Percentiles rank a stretch among this genome's conserved stretches.
Conservation (phyloP, 2,329 filamentous ascomycete genomes). For the Teratosphaeria destructans region DNA sequence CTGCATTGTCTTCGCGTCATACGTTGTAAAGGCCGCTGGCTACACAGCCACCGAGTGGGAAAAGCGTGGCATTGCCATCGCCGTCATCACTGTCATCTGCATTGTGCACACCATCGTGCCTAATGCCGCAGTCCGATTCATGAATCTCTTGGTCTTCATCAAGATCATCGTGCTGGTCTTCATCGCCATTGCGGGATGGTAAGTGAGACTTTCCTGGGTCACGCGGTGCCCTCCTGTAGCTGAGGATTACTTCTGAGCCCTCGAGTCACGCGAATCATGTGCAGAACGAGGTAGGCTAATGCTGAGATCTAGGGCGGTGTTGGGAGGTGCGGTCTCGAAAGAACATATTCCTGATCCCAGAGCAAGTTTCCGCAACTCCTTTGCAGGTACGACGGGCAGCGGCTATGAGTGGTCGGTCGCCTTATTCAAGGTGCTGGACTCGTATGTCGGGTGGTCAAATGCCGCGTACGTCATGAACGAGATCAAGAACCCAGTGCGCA, state of each 20-base stretch:
- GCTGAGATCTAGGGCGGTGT: slow-evolving; percentile 36
- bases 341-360: slow-evolving; percentile 45
- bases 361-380: slow-evolving; percentile 51
- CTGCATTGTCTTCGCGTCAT: slow-evolving; percentile 60
- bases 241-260: background rate
- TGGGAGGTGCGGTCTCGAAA: slow-evolving; percentile 47
- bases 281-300: background rate
- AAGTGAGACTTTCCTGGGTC: background rate
- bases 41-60: slow-evolving; percentile 56
- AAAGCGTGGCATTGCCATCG: slow-evolving; percentile 55
- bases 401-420: slow-evolving; percentile 60
- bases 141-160: slow-evolving; percentile 55
- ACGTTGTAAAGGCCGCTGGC: slow-evolving; percentile 55
- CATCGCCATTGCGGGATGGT: slow-evolving; percentile 51
- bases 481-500: slow-evolving; percentile 54
- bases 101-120: slow-evolving; percentile 54
- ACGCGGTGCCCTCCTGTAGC: background rate
- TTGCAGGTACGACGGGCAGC: slow-evolving; percentile 55
- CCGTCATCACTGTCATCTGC: slow-evolving; percentile 55
- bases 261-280: background rate
- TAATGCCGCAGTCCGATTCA: slow-evolving; percentile 57
- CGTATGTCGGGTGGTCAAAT: slow-evolving; percentile 55
- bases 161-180: slow-evolving; percentile 57
- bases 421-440: slow-evolving; percentile 63
- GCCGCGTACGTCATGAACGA: slow-evolving; percentile 58